phyloP scores from a whole-genome alignment of 345 rosid species.

The Rhodamnia rubescens region DNA sequence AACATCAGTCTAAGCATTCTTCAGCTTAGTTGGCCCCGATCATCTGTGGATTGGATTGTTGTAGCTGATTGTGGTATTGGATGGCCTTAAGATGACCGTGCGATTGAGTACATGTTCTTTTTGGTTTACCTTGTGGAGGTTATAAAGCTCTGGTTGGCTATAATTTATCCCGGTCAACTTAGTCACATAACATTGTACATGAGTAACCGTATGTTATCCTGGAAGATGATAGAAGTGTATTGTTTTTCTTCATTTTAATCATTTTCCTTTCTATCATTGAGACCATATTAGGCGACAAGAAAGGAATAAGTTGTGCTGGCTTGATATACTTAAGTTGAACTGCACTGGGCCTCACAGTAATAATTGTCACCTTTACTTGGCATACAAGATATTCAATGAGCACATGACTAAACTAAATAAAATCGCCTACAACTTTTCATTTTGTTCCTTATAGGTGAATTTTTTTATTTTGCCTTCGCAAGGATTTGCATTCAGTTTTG shows the following conservation, averaged over 20 bases:
- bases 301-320: neutral
- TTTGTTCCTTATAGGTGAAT: neutral
- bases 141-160: neutral
- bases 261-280: neutral
- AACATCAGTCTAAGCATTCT: neutral
- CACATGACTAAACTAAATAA: neutral
- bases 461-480: neutral
- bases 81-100: neutral
- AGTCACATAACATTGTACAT: neutral
- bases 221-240: neutral
- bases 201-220: neutral
- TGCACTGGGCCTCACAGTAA: neutral
- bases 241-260: neutral
- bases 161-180: neutral
- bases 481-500: neutral
- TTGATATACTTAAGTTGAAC: neutral
- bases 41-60: neutral
- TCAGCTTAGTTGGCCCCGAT: neutral
- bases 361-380: neutral
- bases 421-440: neutral
- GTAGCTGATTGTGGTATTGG: neutral
- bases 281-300: neutral
- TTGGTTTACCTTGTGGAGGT: neutral
- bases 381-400: neutral
- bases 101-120: neutral